Evolutionary conservation across 1,284 basidiomycete species (phyloP).

Genomic region (Fomitopsis pinicola): DNA sequence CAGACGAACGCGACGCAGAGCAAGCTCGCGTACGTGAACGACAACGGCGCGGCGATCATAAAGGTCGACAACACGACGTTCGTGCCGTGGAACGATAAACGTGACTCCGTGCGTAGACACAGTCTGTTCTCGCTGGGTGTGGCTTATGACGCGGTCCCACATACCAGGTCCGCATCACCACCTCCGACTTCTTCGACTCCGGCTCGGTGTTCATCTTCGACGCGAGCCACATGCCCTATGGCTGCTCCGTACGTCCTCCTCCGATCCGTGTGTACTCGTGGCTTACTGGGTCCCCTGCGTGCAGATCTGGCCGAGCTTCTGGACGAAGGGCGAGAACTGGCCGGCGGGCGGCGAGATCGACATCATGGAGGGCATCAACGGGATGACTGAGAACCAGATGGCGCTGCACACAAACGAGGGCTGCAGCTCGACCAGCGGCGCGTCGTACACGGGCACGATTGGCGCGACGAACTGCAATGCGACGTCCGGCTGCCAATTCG

Average conservation of each 20-base stretch:
- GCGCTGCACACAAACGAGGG: slow-evolving; percentile 43
- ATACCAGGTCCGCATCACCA: slow-evolving; percentile 47
- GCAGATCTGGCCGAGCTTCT: slow-evolving; percentile 49
- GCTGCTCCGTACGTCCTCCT: slow-evolving; percentile 37
- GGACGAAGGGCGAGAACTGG: slow-evolving; percentile 50
- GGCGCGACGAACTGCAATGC: slow-evolving; percentile 37
- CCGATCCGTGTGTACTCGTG: neutral
- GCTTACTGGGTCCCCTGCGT: neutral
- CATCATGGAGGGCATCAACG: slow-evolving; percentile 44
- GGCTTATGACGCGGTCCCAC: neutral
- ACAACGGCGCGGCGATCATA: slow-evolving; percentile 49
- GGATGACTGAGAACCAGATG: slow-evolving; percentile 42
- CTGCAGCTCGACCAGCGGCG: slow-evolving; percentile 26
- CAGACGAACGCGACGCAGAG: slow-evolving; percentile 39
- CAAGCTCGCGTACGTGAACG: slow-evolving; percentile 52
- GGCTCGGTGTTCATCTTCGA: slow-evolving; percentile 62
- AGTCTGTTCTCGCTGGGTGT: neutral
- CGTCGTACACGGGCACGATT: slow-evolving; percentile 34
- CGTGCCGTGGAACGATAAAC: slow-evolving; percentile 49
- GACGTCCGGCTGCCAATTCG: slow-evolving; percentile 50
- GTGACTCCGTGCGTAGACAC: slow-evolving; percentile 41
- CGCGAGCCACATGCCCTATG: slow-evolving; percentile 54
- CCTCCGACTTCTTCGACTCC: slow-evolving; percentile 40
- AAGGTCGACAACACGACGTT: slow-evolving; percentile 53
- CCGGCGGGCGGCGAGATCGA: slow-evolving; percentile 56